These are phyloP conservation scores for Moricandia moricandioides DNA, from an alignment of 345 rosid species.

Conservation along the genomic window DNA sequence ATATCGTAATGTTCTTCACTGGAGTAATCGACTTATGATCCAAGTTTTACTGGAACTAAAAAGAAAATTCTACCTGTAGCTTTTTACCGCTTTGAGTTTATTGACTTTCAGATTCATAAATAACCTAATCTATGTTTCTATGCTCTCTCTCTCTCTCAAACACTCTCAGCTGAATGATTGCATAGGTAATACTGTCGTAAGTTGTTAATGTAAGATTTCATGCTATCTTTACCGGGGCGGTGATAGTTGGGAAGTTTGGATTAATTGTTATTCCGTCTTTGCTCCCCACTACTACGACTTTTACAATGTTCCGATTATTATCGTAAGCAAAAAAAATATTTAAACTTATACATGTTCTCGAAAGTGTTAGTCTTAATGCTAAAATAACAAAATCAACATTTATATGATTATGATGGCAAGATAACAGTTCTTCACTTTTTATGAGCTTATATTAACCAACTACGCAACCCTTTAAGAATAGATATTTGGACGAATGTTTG, in stretches of 20 bases:
- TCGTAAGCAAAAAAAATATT: neutral
- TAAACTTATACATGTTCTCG: neutral
- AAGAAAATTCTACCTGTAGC: neutral
- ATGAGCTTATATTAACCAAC: neutral
- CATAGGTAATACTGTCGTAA: slow-evolving; percentile 1
- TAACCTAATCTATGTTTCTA: neutral
- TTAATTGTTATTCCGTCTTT: slow-evolving; percentile 74
- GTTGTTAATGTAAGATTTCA: slow-evolving; percentile 63
- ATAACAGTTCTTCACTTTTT: neutral
- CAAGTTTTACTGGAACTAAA: neutral
- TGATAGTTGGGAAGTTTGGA: slow-evolving; percentile 96
- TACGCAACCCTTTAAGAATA: neutral
- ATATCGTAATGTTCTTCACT: slow-evolving; percentile 42
- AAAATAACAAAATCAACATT: too few species aligned
- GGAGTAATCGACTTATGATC: neutral
- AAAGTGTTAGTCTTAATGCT: neutral
- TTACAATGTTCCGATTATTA: neutral
- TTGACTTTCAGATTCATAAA: neutral
- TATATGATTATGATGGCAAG: neutral
- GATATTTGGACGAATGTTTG: neutral
- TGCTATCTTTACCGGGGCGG: slow-evolving; percentile 89
- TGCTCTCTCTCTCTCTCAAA: neutral
- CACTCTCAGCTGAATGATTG: neutral
- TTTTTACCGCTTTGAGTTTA: neutral
- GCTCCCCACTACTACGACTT: slow-evolving; percentile 17